Conservation (phyloP, 2,329 filamentous ascomycete genomes). For the Cladosporium sp. region DNA sequence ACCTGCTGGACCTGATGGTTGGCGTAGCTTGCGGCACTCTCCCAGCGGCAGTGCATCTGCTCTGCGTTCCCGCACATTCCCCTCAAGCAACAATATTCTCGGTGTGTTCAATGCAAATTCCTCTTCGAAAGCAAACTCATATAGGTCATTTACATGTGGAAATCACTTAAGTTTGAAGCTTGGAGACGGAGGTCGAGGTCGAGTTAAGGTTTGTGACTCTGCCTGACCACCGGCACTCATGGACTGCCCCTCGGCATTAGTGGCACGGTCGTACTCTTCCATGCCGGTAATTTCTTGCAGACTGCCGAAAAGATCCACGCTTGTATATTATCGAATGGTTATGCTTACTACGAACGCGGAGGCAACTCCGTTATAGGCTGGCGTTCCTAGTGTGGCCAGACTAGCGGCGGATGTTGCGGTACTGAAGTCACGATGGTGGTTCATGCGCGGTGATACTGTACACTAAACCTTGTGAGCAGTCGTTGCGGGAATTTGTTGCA, state of each 20-base stretch:
- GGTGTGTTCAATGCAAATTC: not conserved
- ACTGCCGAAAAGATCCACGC: not conserved
- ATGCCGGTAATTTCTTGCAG: constrained; percentile 4
- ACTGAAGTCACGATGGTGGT: not conserved
- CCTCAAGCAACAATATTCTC: no score
- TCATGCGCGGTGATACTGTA: not conserved
- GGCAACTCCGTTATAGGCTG: not conserved
- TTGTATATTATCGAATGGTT: not conserved
- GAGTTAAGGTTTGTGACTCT: constrained; percentile 7
- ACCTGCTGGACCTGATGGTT: not conserved
- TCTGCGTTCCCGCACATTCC: not conserved
- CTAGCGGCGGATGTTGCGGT: not conserved
- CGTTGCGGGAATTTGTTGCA: not conserved
- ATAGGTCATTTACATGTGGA: not conserved
- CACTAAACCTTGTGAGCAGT: not conserved
- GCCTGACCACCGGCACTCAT: not conserved
- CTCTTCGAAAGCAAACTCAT: not conserved
- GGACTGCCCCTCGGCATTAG: not conserved
- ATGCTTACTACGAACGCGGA: not conserved
- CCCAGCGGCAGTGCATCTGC: not conserved
- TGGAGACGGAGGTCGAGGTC: not conserved
- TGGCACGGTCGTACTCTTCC: constrained; percentile 7
- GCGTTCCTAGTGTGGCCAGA: not conserved
- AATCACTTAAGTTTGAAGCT: not conserved
- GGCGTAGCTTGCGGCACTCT: not conserved